Evolutionary conservation across 2,329 filamentous ascomycete genomes (phyloP).

Genomic region (Helotiales sp.): DNA sequence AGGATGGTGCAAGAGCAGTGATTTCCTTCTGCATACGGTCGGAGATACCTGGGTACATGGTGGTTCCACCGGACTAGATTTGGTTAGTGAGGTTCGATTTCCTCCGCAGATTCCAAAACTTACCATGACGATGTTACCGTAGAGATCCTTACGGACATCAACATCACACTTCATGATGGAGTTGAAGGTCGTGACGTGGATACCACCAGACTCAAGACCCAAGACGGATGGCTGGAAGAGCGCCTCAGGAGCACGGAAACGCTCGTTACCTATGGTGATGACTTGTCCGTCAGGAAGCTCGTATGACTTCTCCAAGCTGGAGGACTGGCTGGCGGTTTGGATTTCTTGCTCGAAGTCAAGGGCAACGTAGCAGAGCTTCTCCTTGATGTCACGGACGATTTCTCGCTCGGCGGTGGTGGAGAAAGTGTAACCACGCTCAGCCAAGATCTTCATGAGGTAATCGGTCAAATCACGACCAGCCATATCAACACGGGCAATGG

Average conservation of each 20-base stretch:
- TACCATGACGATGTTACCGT: conserved; percentile 99
- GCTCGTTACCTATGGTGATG: conserved; percentile 99
- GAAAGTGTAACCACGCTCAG: conserved; percentile 99
- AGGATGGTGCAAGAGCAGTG: conserved; percentile 96
- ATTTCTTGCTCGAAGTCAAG: conserved; percentile 99
- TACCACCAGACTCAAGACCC: conserved; percentile 97
- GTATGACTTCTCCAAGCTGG: conserved; percentile 99
- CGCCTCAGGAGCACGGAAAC: conserved; percentile 99
- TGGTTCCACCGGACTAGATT: conserved; percentile 94
- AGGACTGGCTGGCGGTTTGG: conserved; percentile 98
- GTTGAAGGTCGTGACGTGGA: conserved; percentile 99
- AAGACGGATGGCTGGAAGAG: conserved; percentile 99
- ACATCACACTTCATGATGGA: conserved; percentile 99
- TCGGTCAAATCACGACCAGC: conserved; percentile 99
- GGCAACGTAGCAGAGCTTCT: conserved; percentile 99
- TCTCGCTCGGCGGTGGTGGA: conserved; percentile 99
- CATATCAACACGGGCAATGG: conserved; percentile 99
- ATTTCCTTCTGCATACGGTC: conserved; percentile 99
- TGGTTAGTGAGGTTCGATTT: conserved; percentile 26
- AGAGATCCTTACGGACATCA: conserved; percentile 99
- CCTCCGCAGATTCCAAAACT: conserved; percentile 47
- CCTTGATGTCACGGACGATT: conserved; percentile 99
- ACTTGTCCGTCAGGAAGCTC: conserved; percentile 99
- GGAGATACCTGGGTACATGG: conserved; percentile 99
- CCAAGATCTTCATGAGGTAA: conserved; percentile 99